Evolutionary conservation across 192 early-diverging fungal species (phyloP).

Genomic region (Cetraspora pellucida): DNA sequence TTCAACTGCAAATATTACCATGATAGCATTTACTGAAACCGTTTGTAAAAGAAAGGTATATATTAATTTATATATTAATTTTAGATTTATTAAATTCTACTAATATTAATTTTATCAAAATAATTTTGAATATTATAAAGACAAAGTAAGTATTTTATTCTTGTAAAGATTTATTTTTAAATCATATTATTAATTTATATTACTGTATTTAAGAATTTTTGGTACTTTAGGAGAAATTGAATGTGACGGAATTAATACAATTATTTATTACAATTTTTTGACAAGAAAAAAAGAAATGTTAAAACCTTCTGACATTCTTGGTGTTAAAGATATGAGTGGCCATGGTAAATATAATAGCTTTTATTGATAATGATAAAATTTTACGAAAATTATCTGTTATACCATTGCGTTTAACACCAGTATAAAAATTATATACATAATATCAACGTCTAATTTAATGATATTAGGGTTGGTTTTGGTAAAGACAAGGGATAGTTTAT

Average conservation of each 20-base stretch:
- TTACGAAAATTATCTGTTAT: too few relatives aligned
- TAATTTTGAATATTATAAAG: neutral
- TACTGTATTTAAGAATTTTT: slow-evolving; percentile 15
- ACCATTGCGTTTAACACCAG: too few relatives aligned
- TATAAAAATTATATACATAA: too few relatives aligned
- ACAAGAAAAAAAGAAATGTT: slow-evolving; percentile 17
- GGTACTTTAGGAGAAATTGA: slow-evolving; percentile 21
- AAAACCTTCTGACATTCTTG: neutral
- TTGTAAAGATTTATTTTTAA: neutral
- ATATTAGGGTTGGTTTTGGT: too few relatives aligned
- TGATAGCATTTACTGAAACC: slow-evolving; percentile 36
- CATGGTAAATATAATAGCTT: slow-evolving; percentile 5
- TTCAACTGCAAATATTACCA: slow-evolving; percentile 33
- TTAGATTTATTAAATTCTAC: neutral
- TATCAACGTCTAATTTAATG: too few relatives aligned
- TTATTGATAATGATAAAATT: too few relatives aligned
- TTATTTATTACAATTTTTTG: slow-evolving; percentile 18
- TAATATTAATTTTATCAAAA: neutral
- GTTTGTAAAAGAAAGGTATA: slow-evolving; percentile 34
- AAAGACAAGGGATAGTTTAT: too few relatives aligned
- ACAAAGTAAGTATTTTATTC: slow-evolving; percentile 15
- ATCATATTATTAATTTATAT: neutral
- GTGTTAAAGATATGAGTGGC: neutral
- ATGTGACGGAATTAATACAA: slow-evolving; percentile 19
- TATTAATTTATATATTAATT: too few relatives aligned